Evolutionary conservation across 2,329 filamentous ascomycete species (phyloP), one percentile per base, ranked within the genome.

Genomic region (Karstenula rhodostoma): DNA sequence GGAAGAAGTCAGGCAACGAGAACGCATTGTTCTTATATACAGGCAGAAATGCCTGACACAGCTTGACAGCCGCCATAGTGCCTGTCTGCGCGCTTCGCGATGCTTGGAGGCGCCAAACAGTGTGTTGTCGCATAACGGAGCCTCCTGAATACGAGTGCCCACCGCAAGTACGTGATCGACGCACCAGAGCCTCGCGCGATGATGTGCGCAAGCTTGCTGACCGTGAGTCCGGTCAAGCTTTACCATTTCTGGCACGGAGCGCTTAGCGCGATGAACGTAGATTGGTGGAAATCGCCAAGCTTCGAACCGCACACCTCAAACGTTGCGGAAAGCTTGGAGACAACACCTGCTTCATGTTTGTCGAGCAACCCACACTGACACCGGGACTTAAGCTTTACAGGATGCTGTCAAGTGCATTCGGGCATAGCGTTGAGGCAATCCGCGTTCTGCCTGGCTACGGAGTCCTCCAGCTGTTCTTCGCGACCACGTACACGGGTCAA

Each of bases 21-120:
- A n/a, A 60, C 59, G 68, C 65, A 66, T 69, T 65, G 51, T 42
- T 57, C 64, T 73, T 76, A 74, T 74, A 76, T 73, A 70, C 65
- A 65, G 50, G 61, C 56, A 53, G 25, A 57, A 54, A 49, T 17
- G 59, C 55, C 53, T 67, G 61, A 63, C 64, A 67, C 33, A 15
- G 17, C 51, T 56, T 61, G 60, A 65, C 63, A 68, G 46, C 35
- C 51, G 49, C 37, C 56, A 37, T 40, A 27, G 57, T 37, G 40
- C 29, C 43, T 53, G 59, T 43, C 12, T 33, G 5, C n/a, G 12
- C 12, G 23, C 3, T n/a, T 33, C 19, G 37, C 15, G 35, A 13
- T 40, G 19, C 47, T 40, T 46, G 23, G 27, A 53, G 40, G 15
- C 37, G 37, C 44, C 59, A 66, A 61, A 64, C 59, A 59, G 49